Evolutionary conservation across 495 filamentous ascomycete genomes (phyloP), one percentile per base, ranked within the genome.

Genomic region (Aspergillus biplanus): DNA sequence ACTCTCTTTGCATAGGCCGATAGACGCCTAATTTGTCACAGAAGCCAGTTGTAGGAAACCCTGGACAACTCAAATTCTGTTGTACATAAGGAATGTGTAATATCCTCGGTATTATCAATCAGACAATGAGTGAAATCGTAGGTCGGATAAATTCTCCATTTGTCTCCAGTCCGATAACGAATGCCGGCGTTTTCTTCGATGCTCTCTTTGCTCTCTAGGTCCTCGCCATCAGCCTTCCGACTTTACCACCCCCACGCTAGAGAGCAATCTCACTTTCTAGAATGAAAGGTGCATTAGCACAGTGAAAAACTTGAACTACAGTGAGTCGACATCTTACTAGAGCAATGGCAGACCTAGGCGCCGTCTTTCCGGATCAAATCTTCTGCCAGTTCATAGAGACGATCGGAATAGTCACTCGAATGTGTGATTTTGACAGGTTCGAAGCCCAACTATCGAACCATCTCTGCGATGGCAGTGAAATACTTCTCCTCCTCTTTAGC

Each of bases 21-120:
- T 89, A 91, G 46, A 90, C 82, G 8, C 84, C 86, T 15, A 96
- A 80, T 48, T 83, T 79, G 67, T 92, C 81, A 67, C 90, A 87
- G 18, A 94, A 94, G 82, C 92, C 92, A 96, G 59, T 95, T 90
- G 69, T 96, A 96, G 7, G 89, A 92, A 33, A 85, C 85, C 52
- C 92, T 74, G 31, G 86, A 87, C 58, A 86, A 83, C 66, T 88
- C 81, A 70, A 95, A 95, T 71, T 96, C 92, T 4, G 86, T 90
- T 0, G 92, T 96, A 75, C 92, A 96, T 49, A 96, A 80, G 3
- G 88, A 92, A 39, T 39, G 78, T 96, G 92, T 88, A 69, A 96
- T 93, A 32, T 82, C 83, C 78, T 96, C 92, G 52, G 93, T 90
- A 65, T 86, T 87, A 81, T 93, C 92, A 64, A 87, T 91, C 21